A percentile compares a stretch with the other conserved stretches of the same genome.
These are phyloP conservation scores for Phytopythium montanum DNA, from an alignment of 352 stramenopile genomes.

Conservation along the genomic window DNA sequence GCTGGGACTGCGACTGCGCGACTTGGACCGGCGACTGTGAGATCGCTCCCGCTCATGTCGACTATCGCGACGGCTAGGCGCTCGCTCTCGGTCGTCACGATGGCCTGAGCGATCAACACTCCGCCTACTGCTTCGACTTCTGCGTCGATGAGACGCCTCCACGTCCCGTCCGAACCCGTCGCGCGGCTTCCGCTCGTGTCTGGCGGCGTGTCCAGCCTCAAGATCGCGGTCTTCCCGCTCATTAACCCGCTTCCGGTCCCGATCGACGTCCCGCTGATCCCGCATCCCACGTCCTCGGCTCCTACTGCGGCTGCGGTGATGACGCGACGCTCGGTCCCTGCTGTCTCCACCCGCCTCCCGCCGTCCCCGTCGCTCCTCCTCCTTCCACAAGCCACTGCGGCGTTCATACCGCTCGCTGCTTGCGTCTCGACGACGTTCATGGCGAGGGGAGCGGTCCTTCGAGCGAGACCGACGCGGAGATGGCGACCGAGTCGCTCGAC, in stretches of 20 bases:
- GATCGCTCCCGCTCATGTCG: neutral
- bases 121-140: neutral
- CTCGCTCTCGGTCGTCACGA: conserved; percentile 1
- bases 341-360: neutral
- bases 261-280: neutral
- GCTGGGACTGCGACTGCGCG: conserved; percentile 4
- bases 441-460: neutral
- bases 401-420: neutral
- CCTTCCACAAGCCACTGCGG: neutral
- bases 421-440: neutral
- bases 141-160: neutral
- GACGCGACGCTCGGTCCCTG: neutral
- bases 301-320: neutral
- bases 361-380: neutral
- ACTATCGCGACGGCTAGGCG: neutral
- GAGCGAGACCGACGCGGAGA: conserved; percentile 6
- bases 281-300: neutral
- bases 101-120: neutral
- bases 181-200: neutral
- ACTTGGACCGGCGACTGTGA: neutral
- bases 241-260: neutral
- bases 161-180: conserved; percentile 1
- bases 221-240: neutral
- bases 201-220: neutral
- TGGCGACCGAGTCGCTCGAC: conserved; percentile 5